Conservation (phyloP, 257 asterid species). For the Rubia yunnanensis region DNA sequence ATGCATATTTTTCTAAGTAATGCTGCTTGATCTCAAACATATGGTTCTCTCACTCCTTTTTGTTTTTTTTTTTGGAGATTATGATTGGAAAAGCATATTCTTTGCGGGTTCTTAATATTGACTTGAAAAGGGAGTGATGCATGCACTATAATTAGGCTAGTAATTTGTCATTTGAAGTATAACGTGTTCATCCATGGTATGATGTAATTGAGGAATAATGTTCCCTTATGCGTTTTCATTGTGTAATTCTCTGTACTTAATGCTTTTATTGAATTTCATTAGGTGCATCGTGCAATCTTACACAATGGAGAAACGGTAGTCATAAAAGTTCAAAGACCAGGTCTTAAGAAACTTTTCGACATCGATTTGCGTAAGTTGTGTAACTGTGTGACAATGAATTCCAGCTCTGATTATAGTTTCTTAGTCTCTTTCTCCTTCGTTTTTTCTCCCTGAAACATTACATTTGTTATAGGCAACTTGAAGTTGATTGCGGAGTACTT, state of each 20-base stretch:
- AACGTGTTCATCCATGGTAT: neutral
- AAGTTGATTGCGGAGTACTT: conserved; percentile 89
- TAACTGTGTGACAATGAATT: neutral
- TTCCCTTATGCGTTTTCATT: neutral
- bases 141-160: neutral
- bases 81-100: neutral
- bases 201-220: neutral
- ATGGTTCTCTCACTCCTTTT: neutral
- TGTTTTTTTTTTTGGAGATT: neutral
- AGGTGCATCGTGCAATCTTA: conserved; percentile 95
- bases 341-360: conserved; percentile 79
- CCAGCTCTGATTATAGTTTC: neutral
- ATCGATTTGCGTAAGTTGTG: conserved; percentile 73
- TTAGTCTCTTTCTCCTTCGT: neutral
- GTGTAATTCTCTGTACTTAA: conserved; percentile 18
- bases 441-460: conserved; percentile 2
- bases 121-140: neutral
- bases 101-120: neutral
- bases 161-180: neutral
- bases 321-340: conserved; percentile 95
- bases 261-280: conserved; percentile 17
- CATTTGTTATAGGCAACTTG: conserved; percentile 53
- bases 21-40: neutral
- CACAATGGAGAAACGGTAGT: conserved; percentile 87
- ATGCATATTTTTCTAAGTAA: neutral